Evolutionary conservation across 2,329 filamentous ascomycete genomes (phyloP).

Genomic region (Verticillium tricorpus): DNA sequence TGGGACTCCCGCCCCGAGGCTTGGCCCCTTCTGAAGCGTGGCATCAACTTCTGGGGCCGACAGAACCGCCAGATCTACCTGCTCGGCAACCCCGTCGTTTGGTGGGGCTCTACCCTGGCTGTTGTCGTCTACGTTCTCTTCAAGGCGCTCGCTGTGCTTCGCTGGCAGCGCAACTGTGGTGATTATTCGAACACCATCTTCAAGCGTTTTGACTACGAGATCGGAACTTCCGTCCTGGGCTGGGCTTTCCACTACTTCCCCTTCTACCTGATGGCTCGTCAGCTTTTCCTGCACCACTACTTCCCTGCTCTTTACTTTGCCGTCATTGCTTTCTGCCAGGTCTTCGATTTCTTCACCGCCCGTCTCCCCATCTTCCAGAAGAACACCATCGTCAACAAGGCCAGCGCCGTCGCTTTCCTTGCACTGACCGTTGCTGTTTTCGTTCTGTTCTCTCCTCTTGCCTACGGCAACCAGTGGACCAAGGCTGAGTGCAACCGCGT

Average conservation of each 20-base stretch:
- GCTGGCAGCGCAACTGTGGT: constrained; percentile 89
- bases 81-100: constrained; percentile 89
- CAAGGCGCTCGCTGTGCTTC: constrained; percentile 81
- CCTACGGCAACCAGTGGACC: constrained; percentile 90
- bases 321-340: constrained; percentile 81
- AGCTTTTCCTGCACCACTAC: constrained; percentile 98
- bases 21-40: constrained; percentile 87
- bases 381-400: constrained; percentile 68
- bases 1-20: constrained; percentile 95
- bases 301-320: constrained; percentile 96
- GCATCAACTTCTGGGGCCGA: constrained; percentile 99
- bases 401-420: constrained; percentile 70
- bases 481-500: constrained; percentile 78
- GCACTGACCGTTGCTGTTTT: constrained; percentile 72
- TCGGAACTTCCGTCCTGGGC: constrained; percentile 82
- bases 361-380: constrained; percentile 66
- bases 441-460: constrained; percentile 78
- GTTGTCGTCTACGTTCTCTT: constrained; percentile 74
- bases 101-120: constrained; percentile 82
- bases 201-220: constrained; percentile 97
- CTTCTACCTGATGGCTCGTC: constrained; percentile 96
- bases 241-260: constrained; percentile 99
- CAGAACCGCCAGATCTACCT: constrained; percentile 94
- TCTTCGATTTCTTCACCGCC: constrained; percentile 78
- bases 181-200: constrained; percentile 81